phyloP scores from a whole-genome alignment of 1,139 yeast genomes.

The Zygosaccharomyces sapae region DNA sequence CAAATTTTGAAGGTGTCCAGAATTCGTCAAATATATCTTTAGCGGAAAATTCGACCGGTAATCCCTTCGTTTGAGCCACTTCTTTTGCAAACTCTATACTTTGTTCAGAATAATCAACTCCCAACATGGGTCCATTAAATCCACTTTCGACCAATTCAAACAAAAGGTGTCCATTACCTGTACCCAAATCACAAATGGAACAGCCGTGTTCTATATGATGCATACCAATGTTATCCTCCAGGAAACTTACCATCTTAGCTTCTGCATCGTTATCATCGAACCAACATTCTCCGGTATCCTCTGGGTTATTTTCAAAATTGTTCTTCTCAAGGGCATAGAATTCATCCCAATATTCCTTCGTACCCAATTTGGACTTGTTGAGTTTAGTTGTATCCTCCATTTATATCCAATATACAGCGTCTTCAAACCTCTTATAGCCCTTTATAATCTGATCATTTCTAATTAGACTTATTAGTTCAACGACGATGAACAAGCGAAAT shows the following conservation, averaged over 20 bases:
- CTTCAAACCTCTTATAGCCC: background rate
- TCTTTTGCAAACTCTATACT: conserved; percentile 69
- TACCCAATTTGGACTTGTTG: conserved; percentile 72
- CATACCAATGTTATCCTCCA: conserved; percentile 43
- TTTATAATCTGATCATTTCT: background rate
- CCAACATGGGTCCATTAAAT: conserved; percentile 50
- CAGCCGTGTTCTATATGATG: conserved; percentile 32
- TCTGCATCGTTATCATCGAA: conserved; percentile 92
- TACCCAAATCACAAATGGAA: conserved; percentile 74
- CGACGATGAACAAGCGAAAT: conserved; percentile 3
- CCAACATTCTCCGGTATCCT: conserved; percentile 95
- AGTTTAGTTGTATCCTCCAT: conserved; percentile 52
- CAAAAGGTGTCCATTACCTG: conserved; percentile 90
- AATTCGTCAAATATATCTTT: conserved; percentile 43
- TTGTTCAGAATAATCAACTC: conserved; percentile 80
- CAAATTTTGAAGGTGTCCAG: conserved; percentile 46
- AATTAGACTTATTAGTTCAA: background rate
- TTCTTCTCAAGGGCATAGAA: conserved; percentile 69
- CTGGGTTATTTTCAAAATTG: conserved; percentile 66
- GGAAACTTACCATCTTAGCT: conserved; percentile 65
- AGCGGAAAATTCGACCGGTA: conserved; percentile 40
- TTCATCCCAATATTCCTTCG: conserved; percentile 83
- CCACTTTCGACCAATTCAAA: conserved; percentile 66
- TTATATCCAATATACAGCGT: conserved; percentile 8
- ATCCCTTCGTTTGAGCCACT: conserved; percentile 46